phyloP scores from a whole-genome alignment of 345 rosid species.

The Populus davidiana region DNA sequence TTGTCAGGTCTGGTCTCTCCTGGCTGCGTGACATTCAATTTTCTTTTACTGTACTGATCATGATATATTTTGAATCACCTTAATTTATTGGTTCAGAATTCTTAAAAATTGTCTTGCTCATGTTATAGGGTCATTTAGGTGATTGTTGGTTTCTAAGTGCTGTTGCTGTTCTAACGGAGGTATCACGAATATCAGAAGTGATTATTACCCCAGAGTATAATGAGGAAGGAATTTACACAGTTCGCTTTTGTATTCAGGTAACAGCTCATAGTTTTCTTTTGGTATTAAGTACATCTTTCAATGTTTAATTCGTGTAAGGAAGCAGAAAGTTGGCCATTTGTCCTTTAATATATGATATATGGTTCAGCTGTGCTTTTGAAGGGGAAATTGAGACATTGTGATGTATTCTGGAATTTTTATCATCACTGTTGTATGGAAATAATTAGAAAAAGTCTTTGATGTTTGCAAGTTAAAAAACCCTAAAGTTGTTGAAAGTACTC shows the following conservation, averaged over 20 bases:
- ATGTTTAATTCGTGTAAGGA: background rate
- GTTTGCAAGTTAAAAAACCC: background rate
- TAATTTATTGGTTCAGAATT: constrained; percentile 11
- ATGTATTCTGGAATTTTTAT: background rate
- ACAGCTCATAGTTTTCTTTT: constrained; percentile 10
- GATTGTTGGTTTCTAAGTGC: constrained; percentile 99
- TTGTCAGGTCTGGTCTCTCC: constrained; percentile 73
- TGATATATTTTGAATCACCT: constrained; percentile 7
- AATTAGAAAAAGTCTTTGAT: background rate
- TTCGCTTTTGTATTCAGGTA: constrained; percentile 99
- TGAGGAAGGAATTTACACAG: constrained; percentile 98
- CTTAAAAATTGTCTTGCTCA: constrained; percentile 12
- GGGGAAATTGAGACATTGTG: background rate
- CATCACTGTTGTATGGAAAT: background rate
- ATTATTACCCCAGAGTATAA: constrained; percentile 95
- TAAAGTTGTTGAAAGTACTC: background rate
- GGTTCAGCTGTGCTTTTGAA: background rate
- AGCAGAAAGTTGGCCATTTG: background rate
- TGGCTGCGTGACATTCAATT: constrained; percentile 9
- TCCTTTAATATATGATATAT: background rate
- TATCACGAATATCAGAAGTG: constrained; percentile 86
- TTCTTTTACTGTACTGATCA: constrained; percentile 8
- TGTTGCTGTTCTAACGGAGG: constrained; percentile 95
- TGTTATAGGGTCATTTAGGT: constrained; percentile 84
- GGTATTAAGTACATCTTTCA: background rate